Base-by-base conservation (phyloP, 768 basidiomycete species). In the Lentinula aciculospora region DNA sequence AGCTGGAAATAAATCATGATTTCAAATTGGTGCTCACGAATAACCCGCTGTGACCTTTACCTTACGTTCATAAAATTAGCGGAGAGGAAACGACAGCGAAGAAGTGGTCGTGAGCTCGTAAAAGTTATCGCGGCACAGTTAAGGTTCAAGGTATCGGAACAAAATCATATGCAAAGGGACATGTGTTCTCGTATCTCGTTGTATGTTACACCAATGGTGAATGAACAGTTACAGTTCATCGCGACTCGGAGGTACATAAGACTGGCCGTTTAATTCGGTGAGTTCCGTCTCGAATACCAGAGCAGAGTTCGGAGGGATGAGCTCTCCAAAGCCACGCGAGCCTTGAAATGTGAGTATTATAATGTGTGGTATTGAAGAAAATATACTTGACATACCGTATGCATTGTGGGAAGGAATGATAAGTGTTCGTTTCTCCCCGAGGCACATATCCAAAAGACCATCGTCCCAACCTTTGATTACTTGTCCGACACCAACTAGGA, bases 241-340 rank as follows among this genome's bases (percentile, higher is more conserved):
- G 56, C 72, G 66, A 27, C n/a, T n/a, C n/a, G n/a, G n/a, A n/a
- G n/a, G n/a, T 61, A 61, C 12, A 2, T 34, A 8, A 13, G 32
- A 34, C n/a, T n/a, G n/a, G 53, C 73, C 71, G 55, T 86, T 76
- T 64, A 95, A 70, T 44, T 75, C 76, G n/a, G 87, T 73, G 27
- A 96, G 79, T 68, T 96, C 93, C 10, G 91, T 89, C 7, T 92
- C 89, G 72, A 97, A 96, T 19, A 93, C 84, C 27, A 96, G 77
- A 6, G 86, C 85, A 12, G 92, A 84, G 65, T 87, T 76, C 37
- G 88, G 75, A 32, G 93, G 94, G 55, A 98, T 98, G 59, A 86
- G 71, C 13, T 70, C 72, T 6, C 91, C 90, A 64, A 86, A 85
- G 12, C 92, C 94, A 47, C 88, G 83, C 2, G 77, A 66, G 36